Base-by-base conservation (phyloP, 352 stramenopile species). In the Thraustotheca clavata region DNA sequence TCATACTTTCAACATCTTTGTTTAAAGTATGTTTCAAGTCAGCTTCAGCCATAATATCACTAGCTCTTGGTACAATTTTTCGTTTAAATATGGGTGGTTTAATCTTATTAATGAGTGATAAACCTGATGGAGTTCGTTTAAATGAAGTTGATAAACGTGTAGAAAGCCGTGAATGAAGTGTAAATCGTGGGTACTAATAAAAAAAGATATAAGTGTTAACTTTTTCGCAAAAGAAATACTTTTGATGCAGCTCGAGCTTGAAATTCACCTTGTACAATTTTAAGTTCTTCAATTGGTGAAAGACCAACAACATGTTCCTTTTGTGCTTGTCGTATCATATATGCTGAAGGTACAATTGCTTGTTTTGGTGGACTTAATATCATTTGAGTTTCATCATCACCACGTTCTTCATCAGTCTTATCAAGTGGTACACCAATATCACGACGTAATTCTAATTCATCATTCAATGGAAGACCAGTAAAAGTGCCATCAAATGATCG, bases 271-370 rank as follows among this genome's bases (percentile, higher is more conserved):
- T 92, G 78, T n/a, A 74, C 83, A 43, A 90, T 71, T 20, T 77
- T 79, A 77, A 92, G 87, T 52, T 92, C 83, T 66, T 91, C 81
- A 40, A 92, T 92, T 0, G 83, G 81, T 29, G 83, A 92, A 26
- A 91, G 71, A 0, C 76, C 77, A 20, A 83, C 89, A 46, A 89
- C 62, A 60, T 91, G 81, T 16, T 75, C 70, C 6, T 79, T 71
- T 55, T 92, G 73, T 4, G 74, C 76, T 43, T 92, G 83, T 4
- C 80, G 77, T 52, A 71, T 71, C 83, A 92, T 92, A 71, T 90
- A 92, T 0, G 83, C 60, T 1, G 83, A 91, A 35, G 26, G 57
- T 8, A 55, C 12, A 18, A 33, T 0, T 11, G 38, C 2, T 5
- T 12, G 1, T 40, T 14, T 49, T 24, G 32, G 1, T 4, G 54